Evolutionary conservation across 768 basidiomycete species (phyloP).

Genomic region (Exidia glandulosa): DNA sequence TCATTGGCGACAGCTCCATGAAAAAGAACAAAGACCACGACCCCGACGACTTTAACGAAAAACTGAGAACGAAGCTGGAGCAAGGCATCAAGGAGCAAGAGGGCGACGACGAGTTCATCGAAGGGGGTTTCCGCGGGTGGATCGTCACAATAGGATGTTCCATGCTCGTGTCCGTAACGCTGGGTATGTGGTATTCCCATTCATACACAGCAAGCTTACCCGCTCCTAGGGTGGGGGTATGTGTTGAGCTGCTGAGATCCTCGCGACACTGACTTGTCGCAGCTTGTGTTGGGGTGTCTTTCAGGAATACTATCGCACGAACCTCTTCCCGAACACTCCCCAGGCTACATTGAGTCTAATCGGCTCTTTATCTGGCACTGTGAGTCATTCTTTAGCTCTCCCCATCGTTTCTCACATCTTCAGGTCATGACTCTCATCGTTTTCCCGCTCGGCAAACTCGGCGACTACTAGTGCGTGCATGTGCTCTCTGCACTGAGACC

Average conservation of each 20-base stretch:
- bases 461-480: slow-evolving; percentile 1
- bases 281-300: slow-evolving; percentile 2
- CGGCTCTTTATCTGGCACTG: background rate
- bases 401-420: background rate
- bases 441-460: background rate
- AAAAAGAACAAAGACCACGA: background rate
- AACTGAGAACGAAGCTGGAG: background rate
- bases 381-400: background rate
- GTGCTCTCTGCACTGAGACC: background rate
- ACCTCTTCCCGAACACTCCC: slow-evolving; percentile 2
- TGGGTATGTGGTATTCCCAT: background rate
- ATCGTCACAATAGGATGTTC: background rate
- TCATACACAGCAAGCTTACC: background rate
- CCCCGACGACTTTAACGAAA: background rate
- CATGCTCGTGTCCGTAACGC: background rate
- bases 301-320: slow-evolving; percentile 2
- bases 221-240: background rate
- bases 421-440: slow-evolving; percentile 2
- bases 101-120: background rate
- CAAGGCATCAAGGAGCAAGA: background rate
- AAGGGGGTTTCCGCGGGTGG: background rate
- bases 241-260: background rate
- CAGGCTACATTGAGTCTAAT: background rate
- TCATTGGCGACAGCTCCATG: background rate
- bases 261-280: background rate